These are phyloP conservation scores for Lasiosphaeris hirsuta DNA, from an alignment of 495 filamentous ascomycete genomes.

Conservation along the genomic window DNA sequence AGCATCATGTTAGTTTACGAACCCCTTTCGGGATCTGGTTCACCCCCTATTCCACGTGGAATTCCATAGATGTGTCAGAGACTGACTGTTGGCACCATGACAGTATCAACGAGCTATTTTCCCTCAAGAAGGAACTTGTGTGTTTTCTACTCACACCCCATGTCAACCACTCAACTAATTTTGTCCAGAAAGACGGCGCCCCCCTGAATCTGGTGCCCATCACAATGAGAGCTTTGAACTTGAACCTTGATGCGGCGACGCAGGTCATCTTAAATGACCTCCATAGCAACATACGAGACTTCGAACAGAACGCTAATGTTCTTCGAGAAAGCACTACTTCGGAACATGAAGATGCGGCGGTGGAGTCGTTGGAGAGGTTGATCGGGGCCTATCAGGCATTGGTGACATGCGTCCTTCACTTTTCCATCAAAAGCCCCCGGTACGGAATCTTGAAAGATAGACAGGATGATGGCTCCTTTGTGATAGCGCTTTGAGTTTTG, in stretches of 20 bases:
- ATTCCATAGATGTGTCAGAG: too few relatives aligned
- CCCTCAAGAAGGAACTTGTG: conserved; percentile 23
- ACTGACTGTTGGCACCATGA: neutral
- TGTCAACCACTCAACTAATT: neutral
- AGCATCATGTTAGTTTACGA: conserved; percentile 15
- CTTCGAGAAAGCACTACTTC: neutral
- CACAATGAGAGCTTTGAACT: conserved; percentile 2
- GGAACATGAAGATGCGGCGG: neutral
- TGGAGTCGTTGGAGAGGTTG: neutral
- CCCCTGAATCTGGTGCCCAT: conserved; percentile 15
- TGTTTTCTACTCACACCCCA: neutral
- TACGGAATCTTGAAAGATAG: conserved; percentile 13
- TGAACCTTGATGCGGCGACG: conserved; percentile 5
- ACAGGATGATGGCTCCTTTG: conserved; percentile 19
- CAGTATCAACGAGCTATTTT: conserved; percentile 23
- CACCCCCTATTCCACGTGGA: neutral
- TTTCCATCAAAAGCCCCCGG: conserved; percentile 17
- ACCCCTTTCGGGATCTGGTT: too few relatives aligned
- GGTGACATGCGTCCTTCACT: conserved; percentile 15
- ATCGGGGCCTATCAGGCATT: conserved; percentile 14
- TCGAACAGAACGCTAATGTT: neutral
- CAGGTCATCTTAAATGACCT: neutral
- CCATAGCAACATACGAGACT: neutral
- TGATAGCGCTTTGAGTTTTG: conserved; percentile 4
- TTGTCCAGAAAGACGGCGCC: conserved; percentile 10